These are phyloP conservation scores for Cryomyces minteri DNA, from an alignment of 495 filamentous ascomycete genomes.

Conservation along the genomic window DNA sequence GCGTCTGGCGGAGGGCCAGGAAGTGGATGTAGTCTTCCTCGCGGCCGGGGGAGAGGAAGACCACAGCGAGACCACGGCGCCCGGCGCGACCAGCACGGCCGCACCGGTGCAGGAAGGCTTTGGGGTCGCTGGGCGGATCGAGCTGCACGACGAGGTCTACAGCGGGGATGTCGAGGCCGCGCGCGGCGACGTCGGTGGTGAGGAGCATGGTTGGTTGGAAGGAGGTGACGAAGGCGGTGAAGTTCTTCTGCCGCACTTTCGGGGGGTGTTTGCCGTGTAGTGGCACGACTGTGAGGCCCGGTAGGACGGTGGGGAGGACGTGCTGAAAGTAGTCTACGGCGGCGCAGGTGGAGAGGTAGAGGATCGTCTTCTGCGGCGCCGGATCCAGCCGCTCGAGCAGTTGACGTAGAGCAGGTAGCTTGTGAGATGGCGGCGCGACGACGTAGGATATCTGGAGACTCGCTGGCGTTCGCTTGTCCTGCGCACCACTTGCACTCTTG, in stretches of 20 bases:
- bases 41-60: conserved; percentile 61
- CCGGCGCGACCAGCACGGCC: conserved; percentile 86
- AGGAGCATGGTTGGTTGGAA: conserved; percentile 56
- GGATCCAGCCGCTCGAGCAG: conserved; percentile 51
- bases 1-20: conserved; percentile 76
- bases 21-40: conserved; percentile 86
- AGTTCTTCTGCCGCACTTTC: conserved; percentile 65
- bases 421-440: conserved; percentile 51
- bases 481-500: conserved; percentile 49
- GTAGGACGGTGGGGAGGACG: conserved; percentile 48
- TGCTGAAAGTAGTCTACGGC: conserved; percentile 85
- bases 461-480: conserved; percentile 77
- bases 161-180: conserved; percentile 84
- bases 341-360: conserved; percentile 87
- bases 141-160: conserved; percentile 89
- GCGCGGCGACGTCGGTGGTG: conserved; percentile 70
- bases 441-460: conserved; percentile 84
- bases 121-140: conserved; percentile 81
- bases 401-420: conserved; percentile 51
- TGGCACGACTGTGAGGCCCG: conserved; percentile 47
- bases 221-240: conserved; percentile 52
- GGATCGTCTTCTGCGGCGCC: conserved; percentile 66
- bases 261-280: conserved; percentile 81
- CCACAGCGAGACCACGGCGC: conserved; percentile 63
- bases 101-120: conserved; percentile 87